Evolutionary conservation across 257 asterid genomes (phyloP).

Genomic region (Petunia secreta): DNA sequence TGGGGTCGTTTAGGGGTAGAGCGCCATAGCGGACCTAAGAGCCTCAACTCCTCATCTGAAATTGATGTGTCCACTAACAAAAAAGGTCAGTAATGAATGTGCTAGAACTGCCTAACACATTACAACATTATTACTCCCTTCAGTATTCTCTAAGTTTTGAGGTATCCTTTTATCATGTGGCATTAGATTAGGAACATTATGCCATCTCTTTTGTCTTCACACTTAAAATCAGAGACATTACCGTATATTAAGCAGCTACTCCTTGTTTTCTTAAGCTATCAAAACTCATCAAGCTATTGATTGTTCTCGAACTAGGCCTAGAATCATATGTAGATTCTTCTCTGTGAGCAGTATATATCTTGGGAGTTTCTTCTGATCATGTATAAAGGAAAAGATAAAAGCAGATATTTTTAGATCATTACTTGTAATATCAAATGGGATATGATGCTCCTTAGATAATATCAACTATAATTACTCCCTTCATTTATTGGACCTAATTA

Average conservation of each 20-base stretch:
- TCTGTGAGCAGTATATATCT: conserved; percentile 69
- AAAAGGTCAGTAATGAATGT: background rate
- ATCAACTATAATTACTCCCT: too few relatives aligned
- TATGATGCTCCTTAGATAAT: too few relatives aligned
- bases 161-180: background rate
- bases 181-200: background rate
- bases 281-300: conserved; percentile 49
- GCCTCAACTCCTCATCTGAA: background rate
- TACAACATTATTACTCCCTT: background rate
- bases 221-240: too few relatives aligned
- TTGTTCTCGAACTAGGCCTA: conserved; percentile 87
- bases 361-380: conserved; percentile 86
- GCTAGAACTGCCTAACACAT: background rate
- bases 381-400: conserved; percentile 4
- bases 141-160: background rate
- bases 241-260: too few relatives aligned
- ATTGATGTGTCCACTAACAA: background rate
- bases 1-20: too few relatives aligned
- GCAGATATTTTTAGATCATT: conserved; percentile 1
- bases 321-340: conserved; percentile 78
- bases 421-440: background rate
- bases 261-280: too few relatives aligned
- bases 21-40: too few relatives aligned
- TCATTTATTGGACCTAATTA: too few relatives aligned
- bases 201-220: background rate